phyloP scores from a whole-genome alignment of 257 asterid species.

The Lycium ferocissimum region DNA sequence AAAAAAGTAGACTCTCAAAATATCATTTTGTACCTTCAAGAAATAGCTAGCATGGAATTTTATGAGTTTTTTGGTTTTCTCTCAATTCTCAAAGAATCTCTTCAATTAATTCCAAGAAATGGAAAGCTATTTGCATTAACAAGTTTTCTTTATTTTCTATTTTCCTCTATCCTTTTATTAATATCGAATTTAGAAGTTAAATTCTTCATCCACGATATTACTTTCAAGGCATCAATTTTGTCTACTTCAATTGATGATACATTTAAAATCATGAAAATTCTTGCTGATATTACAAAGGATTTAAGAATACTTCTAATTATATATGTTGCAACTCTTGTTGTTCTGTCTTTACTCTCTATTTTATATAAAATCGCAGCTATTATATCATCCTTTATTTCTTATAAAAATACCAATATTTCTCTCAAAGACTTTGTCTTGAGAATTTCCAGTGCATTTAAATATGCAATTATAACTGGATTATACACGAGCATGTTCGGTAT shows the following conservation, averaged over 20 bases:
- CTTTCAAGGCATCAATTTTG: background rate
- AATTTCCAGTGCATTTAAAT: conserved; percentile 30
- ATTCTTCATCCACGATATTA: conserved; percentile 38
- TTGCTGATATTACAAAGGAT: conserved; percentile 19
- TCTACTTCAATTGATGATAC: conserved; percentile 11
- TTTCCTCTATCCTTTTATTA: conserved; percentile 33
- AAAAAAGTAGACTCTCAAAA: background rate
- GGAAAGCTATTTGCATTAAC: conserved; percentile 34
- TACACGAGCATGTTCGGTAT: conserved; percentile 38
- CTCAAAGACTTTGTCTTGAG: conserved; percentile 25
- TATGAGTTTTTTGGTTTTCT: conserved; percentile 33
- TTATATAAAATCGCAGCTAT: conserved; percentile 24
- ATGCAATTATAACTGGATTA: conserved; percentile 40
- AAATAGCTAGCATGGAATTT: background rate
- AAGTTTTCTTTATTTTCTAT: conserved; percentile 35
- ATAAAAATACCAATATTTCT: conserved; percentile 24
- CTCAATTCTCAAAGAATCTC: conserved; percentile 39
- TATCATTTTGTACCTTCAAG: background rate
- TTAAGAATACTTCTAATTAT: conserved; percentile 21
- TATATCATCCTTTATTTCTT: conserved; percentile 30
- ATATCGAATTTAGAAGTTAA: conserved; percentile 34
- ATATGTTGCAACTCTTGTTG: conserved; percentile 12
- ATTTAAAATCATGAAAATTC: conserved; percentile 18
- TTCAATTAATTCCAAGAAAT: conserved; percentile 42
- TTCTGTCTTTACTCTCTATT: conserved; percentile 26